Conservation (phyloP, 441 rosid species). For the Populus trichocarpa region DNA sequence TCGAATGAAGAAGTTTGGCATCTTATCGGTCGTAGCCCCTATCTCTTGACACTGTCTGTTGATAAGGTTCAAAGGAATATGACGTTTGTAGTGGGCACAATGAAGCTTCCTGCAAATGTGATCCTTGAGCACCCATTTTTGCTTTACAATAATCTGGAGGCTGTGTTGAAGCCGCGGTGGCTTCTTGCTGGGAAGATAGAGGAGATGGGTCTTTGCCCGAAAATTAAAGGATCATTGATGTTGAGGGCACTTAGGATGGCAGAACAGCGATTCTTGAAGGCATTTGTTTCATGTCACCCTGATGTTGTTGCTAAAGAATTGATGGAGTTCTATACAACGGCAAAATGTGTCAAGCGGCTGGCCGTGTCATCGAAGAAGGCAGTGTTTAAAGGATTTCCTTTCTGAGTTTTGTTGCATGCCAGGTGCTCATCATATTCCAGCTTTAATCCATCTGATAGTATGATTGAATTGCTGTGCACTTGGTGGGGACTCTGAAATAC, state of each 20-base stretch:
- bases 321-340: slow-evolving; percentile 44
- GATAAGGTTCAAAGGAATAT: slow-evolving; percentile 85
- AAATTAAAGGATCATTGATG: slow-evolving; percentile 35
- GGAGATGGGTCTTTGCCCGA: slow-evolving; percentile 58
- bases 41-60: slow-evolving; percentile 56
- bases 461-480: neutral
- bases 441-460: neutral
- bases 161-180: slow-evolving; percentile 54
- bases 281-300: slow-evolving; percentile 52
- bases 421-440: neutral
- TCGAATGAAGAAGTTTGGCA: slow-evolving; percentile 62
- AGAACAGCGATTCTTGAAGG: slow-evolving; percentile 52
- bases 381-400: slow-evolving; percentile 55
- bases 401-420: slow-evolving; percentile 25
- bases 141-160: slow-evolving; percentile 50
- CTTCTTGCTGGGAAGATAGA: slow-evolving; percentile 51
- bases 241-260: slow-evolving; percentile 61
- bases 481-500: no score
- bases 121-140: slow-evolving; percentile 49
- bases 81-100: slow-evolving; percentile 61
- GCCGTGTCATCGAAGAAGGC: slow-evolving; percentile 54
- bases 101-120: slow-evolving; percentile 53
- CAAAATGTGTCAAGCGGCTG: slow-evolving; percentile 55
- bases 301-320: slow-evolving; percentile 46
- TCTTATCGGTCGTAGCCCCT: slow-evolving; percentile 59